Percentiles rank a stretch among this genome's conserved stretches.
These are phyloP conservation scores for Pichia rugopelliculosa DNA, from an alignment of 805 yeast species.

Conservation along the genomic window DNA sequence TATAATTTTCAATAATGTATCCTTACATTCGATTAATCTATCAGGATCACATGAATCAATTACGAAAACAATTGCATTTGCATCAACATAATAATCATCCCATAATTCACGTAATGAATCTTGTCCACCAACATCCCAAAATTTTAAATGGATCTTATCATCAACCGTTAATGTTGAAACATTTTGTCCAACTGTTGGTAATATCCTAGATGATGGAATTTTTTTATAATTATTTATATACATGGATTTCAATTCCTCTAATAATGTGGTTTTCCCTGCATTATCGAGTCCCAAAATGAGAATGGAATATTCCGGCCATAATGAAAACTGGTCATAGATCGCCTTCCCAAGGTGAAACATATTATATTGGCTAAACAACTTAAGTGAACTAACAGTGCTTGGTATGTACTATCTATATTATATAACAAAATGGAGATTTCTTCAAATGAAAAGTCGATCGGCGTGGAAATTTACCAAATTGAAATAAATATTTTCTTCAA, in stretches of 20 bases:
- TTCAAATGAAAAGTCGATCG: neutral
- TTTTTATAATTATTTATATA: constrained; percentile 41
- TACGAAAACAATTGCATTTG: constrained; percentile 88
- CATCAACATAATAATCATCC: constrained; percentile 75
- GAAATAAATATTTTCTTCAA: too few relatives aligned
- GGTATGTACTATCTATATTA: too few relatives aligned
- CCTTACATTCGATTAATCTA: constrained; percentile 75
- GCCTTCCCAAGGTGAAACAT: constrained; percentile 70
- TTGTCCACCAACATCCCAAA: constrained; percentile 98
- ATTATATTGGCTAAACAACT: neutral
- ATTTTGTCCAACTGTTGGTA: constrained; percentile 96
- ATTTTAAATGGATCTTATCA: constrained; percentile 46
- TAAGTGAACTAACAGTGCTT: too few relatives aligned
- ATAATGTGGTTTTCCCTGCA: constrained; percentile 87
- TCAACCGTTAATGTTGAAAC: constrained; percentile 40
- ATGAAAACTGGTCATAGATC: constrained; percentile 49
- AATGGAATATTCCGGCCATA: constrained; percentile 63
- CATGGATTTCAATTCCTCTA: constrained; percentile 56
- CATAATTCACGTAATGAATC: constrained; percentile 76
- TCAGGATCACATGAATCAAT: constrained; percentile 86
- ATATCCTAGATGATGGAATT: constrained; percentile 51
- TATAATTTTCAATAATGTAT: constrained; percentile 52
- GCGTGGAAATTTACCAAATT: neutral
- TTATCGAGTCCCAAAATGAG: constrained; percentile 87
- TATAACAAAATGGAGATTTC: too few relatives aligned